Conservation (phyloP, 1,139 yeast species). For the Pichia sp. region DNA sequence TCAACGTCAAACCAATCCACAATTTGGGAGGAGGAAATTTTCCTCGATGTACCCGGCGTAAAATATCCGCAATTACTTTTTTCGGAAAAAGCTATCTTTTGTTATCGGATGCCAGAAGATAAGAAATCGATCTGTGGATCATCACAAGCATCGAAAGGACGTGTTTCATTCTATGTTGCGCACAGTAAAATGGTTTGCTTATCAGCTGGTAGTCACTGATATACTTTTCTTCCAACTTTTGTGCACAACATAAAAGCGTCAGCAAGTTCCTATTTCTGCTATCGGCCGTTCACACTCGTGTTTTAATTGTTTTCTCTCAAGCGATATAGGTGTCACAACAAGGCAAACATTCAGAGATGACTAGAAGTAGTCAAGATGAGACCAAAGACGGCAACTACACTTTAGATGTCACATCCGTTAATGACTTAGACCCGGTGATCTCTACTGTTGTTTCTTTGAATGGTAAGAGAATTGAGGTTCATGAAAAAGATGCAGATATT, state of each 20-base stretch:
- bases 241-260: too few relatives aligned
- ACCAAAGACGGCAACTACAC: not conserved
- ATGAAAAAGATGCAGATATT: conserved; percentile 16
- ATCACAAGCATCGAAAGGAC: too few relatives aligned
- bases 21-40: not conserved
- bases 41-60: not conserved
- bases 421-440: conserved; percentile 14
- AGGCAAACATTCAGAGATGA: not conserved
- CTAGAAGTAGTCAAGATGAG: not conserved
- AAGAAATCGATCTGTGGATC: not conserved
- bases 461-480: conserved; percentile 13
- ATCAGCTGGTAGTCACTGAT: too few relatives aligned
- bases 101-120: not conserved
- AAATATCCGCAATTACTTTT: not conserved
- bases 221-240: too few relatives aligned
- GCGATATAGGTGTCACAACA: not conserved
- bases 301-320: too few relatives aligned
- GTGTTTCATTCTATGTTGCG: too few relatives aligned
- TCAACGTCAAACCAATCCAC: not conserved
- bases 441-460: conserved; percentile 18
- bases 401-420: not conserved
- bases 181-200: too few relatives aligned
- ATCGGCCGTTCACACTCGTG: too few relatives aligned
- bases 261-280: too few relatives aligned
- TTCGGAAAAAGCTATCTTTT: not conserved